Evolutionary conservation across 768 basidiomycete species (phyloP), one percentile per base, ranked within the genome.

Genomic region (Boletus tomentosulus): DNA sequence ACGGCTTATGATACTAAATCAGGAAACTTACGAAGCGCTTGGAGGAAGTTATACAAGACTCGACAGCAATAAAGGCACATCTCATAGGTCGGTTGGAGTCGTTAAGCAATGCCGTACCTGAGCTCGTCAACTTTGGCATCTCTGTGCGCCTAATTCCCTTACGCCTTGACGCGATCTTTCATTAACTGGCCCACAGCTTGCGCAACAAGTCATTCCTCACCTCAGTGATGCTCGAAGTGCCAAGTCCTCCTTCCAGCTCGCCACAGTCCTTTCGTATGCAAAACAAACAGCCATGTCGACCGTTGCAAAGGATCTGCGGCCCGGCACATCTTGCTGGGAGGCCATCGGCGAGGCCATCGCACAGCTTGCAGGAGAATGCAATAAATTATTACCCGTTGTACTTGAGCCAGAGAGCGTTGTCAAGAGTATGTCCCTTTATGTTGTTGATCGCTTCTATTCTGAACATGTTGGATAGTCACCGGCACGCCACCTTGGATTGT

Each of bases 11-110:
- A 35, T 12, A n/a, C 22, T 4, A n/a, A 34, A 51, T 27, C 3
- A 96, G 94, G 75, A 98, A 96, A 78, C 78, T 99, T 51, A 84
- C 87, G 27, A 88, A 88, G 60, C 83, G 90, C 2, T 67, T 98
- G 45, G 90, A 95, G 54, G 91, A 93, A 44, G 78, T 97, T 30
- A 80, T 80, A 9, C 76, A 83, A 50, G 81, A 85, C 33, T 86
- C 85, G 8, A 69, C 80, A 0, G 92, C 93, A 0, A 76, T 97
- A 45, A 86, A 84, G 62, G 72, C 83, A 0, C 78, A 83, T 62
- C 77, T 93, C 28, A 74, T 89, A 12, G 81, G 85, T 3, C 87
- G 89, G 44, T 80, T 94, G 65, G 83, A 87, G 56, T 76, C 77
- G 3, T 68, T 92, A n/a, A 83, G 81, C 62, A 84, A 87, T 53